Conservation (phyloP, 441 rosid genomes). For the Populus hybrid region DNA sequence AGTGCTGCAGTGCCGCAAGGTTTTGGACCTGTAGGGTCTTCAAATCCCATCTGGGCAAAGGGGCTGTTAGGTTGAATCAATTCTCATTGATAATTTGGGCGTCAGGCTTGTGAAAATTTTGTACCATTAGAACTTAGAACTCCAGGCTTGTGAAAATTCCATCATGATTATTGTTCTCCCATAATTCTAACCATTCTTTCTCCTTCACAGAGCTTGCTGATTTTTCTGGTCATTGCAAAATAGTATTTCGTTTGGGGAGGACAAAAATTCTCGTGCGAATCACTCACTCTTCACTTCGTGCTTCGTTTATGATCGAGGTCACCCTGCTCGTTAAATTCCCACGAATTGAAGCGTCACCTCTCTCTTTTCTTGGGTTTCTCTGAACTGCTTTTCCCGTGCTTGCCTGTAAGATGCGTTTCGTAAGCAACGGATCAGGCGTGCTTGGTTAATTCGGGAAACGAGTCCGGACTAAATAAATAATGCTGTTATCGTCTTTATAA, state of each 20-base stretch:
- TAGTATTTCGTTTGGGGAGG: not conserved
- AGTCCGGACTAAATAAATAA: too few relatives aligned
- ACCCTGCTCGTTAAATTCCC: not conserved
- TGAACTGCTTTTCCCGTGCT: not conserved
- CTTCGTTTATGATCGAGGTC: not conserved
- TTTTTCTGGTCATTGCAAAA: not conserved
- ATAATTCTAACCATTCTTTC: constrained; percentile 34
- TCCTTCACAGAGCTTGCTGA: constrained; percentile 8
- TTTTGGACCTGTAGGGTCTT: not conserved
- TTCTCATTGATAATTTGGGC: constrained; percentile 28
- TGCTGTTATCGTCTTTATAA: too few relatives aligned
- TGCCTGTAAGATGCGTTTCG: not conserved
- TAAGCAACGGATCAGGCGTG: too few relatives aligned
- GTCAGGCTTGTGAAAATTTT: constrained; percentile 23
- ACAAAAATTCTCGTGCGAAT: not conserved
- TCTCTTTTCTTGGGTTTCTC: not conserved
- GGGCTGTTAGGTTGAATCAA: constrained; percentile 23
- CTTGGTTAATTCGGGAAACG: too few relatives aligned
- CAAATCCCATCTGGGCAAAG: constrained; percentile 10
- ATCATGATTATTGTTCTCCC: constrained; percentile 25
- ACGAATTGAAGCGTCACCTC: not conserved
- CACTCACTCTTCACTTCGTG: not conserved
- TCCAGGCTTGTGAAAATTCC: too few relatives aligned
- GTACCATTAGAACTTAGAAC: too few relatives aligned
- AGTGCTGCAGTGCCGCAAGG: not conserved